Evolutionary conservation across 495 filamentous ascomycete species (phyloP).

Genomic region (Aspergillus olivimuriae): DNA sequence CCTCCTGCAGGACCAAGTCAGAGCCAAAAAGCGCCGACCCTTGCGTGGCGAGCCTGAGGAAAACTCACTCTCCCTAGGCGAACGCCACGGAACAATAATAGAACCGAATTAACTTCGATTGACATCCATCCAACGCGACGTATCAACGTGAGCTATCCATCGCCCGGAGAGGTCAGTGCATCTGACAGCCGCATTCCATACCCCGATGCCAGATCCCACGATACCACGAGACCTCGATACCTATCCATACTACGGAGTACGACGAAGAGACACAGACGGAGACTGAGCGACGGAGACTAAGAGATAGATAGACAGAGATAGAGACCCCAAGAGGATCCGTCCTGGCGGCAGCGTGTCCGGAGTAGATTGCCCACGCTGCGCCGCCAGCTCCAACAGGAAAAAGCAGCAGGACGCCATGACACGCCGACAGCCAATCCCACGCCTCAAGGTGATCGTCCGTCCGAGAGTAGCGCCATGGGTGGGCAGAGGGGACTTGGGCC

Average conservation of each 20-base stretch:
- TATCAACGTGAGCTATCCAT: conserved; percentile 29
- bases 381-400: not conserved
- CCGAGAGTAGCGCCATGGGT: not conserved
- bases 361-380: conserved; percentile 11
- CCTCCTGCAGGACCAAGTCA: conserved; percentile 7
- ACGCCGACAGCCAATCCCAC: not conserved
- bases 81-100: not conserved
- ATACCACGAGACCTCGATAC: no score
- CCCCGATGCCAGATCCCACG: no score
- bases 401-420: not conserved
- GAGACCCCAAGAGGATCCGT: no score
- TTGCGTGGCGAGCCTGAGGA: conserved; percentile 11
- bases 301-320: no score
- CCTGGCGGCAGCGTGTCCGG: no score
- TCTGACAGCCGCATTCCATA: no score
- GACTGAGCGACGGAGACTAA: no score
- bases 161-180: conserved; percentile 22
- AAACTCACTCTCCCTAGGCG: conserved; percentile 2
- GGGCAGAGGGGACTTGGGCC: not conserved
- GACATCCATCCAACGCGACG: conserved; percentile 20
- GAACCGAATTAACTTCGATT: not conserved
- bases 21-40: conserved; percentile 6
- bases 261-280: no score
- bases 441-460: not conserved
- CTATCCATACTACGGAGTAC: no score